phyloP scores from a whole-genome alignment of 495 filamentous ascomycete genomes.

The Aspergillus ellipticus region DNA sequence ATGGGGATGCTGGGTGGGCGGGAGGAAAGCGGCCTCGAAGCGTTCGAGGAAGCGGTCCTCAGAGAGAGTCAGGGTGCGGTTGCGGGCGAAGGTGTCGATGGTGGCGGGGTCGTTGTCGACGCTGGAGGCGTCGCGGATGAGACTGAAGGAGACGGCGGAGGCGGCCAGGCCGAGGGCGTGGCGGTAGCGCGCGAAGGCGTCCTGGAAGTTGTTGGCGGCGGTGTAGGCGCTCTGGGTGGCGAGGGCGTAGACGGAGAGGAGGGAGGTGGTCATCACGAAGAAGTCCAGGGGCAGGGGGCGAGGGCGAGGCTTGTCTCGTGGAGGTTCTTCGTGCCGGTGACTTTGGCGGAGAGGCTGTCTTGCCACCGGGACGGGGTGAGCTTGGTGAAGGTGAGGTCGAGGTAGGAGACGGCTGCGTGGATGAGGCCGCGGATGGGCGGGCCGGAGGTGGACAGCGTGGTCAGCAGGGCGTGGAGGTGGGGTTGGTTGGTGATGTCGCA shows the following conservation, averaged over 20 bases:
- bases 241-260: background rate
- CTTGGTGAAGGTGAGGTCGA: background rate
- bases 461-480: background rate
- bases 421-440: background rate
- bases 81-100: background rate
- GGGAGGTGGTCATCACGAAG: background rate
- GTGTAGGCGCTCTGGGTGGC: conserved; percentile 1
- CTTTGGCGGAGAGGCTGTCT: background rate
- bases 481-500: background rate
- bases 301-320: background rate
- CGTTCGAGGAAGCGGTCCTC: too few species aligned
- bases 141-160: too few species aligned
- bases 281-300: background rate
- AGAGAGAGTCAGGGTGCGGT: too few species aligned
- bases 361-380: background rate
- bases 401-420: background rate
- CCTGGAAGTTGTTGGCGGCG: conserved; percentile 4
- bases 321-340: background rate
- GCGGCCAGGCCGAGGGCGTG: background rate
- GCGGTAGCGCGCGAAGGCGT: background rate
- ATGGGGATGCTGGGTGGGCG: too few species aligned
- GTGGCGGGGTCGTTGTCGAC: too few species aligned
- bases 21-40: background rate
- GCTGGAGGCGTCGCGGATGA: too few species aligned
- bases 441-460: background rate